Base-by-base conservation (phyloP, 2,329 filamentous ascomycete genomes). In the Colletotrichum karsti region DNA sequence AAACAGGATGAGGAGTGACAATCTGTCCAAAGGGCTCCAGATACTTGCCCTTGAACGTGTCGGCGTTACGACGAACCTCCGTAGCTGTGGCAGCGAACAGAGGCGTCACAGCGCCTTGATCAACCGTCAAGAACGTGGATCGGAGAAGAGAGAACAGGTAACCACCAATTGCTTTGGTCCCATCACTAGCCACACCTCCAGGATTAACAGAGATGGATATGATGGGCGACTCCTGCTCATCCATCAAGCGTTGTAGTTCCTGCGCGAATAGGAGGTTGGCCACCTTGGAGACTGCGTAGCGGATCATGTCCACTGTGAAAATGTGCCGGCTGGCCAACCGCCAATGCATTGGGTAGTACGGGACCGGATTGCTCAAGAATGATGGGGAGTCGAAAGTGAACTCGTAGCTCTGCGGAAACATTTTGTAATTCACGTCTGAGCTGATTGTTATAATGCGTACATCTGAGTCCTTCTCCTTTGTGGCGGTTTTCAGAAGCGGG, bases 381-480 rank as follows among this genome's bases (percentile, higher is more conserved):
- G 51, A 13, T 0, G 73, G n/a, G 1, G 62, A 70, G 12, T 61
- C 48, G 41, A 76, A 76, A 28, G 69, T 53, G 51, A 75, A 69
- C 4, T 46, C 26, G 63, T 70, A 75, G 13, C 50, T 44, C 1
- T 42, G n/a, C 0, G 74, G 74, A 10, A 75, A 59, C 22, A 75
- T 26, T 10, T 18, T n/a, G 9, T 28, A 20, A 7, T 50, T 59
- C 15, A 68, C 71, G 24, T 58, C 72, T 22, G 74, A 76, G 41
- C 61, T 59, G 18, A 76, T 28, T 4, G 57, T 74, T 18, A 77
- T 54, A 24, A 77, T 58, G 3, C 74, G 72, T 6, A 77, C 75
- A 41, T 77, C 75, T 2, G 74, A 56, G 5, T 48, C 46, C 1
- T 57, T 33, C 7, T 66, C 22, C 5, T 18, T 39, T 1, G 72